Evolutionary conservation across 352 stramenopile species (phyloP).

Genomic region (Phytophthora pini): DNA sequence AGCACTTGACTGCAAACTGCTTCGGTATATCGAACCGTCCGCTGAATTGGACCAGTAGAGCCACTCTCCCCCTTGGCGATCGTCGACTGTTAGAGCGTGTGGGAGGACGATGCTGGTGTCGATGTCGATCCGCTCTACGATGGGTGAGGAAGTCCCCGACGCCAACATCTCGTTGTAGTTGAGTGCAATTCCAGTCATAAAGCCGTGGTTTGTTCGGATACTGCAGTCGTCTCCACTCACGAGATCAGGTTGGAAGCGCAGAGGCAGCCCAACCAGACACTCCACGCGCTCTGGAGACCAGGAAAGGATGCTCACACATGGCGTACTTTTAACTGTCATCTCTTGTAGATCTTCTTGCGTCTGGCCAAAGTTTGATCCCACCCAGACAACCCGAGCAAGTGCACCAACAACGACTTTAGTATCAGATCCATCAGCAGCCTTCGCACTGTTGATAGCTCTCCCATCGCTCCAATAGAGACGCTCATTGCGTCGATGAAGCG

Average conservation of each 20-base stretch:
- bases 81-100: slow-evolving; percentile 56
- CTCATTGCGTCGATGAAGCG: slow-evolving; percentile 41
- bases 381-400: slow-evolving; percentile 55
- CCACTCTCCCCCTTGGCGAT: slow-evolving; percentile 38
- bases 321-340: slow-evolving; percentile 47
- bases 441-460: slow-evolving; percentile 45
- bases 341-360: slow-evolving; percentile 36
- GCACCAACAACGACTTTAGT: slow-evolving; percentile 43
- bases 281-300: slow-evolving; percentile 55
- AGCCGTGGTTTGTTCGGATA: slow-evolving; percentile 54
- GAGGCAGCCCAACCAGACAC: slow-evolving; percentile 61
- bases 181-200: slow-evolving; percentile 50
- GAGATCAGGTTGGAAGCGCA: slow-evolving; percentile 28
- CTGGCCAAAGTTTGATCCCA: slow-evolving; percentile 61
- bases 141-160: slow-evolving; percentile 47
- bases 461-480: slow-evolving; percentile 72
- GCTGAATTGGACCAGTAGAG: slow-evolving; percentile 80
- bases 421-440: slow-evolving; percentile 23
- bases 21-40: slow-evolving; percentile 71
- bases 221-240: slow-evolving; percentile 49
- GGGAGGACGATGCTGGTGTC: slow-evolving; percentile 41
- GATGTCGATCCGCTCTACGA: slow-evolving; percentile 61
- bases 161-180: slow-evolving; percentile 66
- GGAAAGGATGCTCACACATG: slow-evolving; percentile 50
- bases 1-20: slow-evolving; percentile 45